These are phyloP conservation scores for Spencermartinsiella ligniputridi DNA, from an alignment of 1,139 yeast species.

Conservation along the genomic window DNA sequence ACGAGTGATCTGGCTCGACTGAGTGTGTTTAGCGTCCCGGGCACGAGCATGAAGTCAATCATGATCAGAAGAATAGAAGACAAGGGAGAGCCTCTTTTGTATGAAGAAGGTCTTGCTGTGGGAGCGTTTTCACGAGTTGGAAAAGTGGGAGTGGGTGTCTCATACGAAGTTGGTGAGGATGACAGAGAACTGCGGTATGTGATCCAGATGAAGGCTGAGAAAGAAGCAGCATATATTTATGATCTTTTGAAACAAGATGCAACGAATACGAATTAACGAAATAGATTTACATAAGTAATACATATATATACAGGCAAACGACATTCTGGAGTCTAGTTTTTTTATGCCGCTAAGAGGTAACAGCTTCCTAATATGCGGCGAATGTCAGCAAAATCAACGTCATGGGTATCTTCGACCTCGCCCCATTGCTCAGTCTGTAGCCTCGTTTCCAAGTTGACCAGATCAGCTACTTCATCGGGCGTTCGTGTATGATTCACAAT, in stretches of 20 bases:
- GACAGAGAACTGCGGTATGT: slow-evolving; percentile 24
- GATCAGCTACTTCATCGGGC: slow-evolving; percentile 68
- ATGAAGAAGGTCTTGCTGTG: slow-evolving; percentile 18
- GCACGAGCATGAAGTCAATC: slow-evolving; percentile 17
- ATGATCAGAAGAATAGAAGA: slow-evolving; percentile 13
- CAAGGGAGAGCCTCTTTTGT: slow-evolving; percentile 17
- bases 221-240: slow-evolving; percentile 26
- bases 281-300: no score
- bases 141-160: slow-evolving; percentile 23
- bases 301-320: slow-evolving; percentile 8
- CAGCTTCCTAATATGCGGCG: slow-evolving; percentile 79
- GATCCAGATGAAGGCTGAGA: slow-evolving; percentile 30
- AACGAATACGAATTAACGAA: slow-evolving; percentile 2
- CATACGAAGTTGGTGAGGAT: slow-evolving; percentile 18
- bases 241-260: slow-evolving; percentile 22
- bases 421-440: slow-evolving; percentile 93
- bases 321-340: background rate
- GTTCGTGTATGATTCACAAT: slow-evolving; percentile 35
- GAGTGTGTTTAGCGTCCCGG: slow-evolving; percentile 24
- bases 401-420: slow-evolving; percentile 97
- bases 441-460: slow-evolving; percentile 77
- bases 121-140: slow-evolving; percentile 24
- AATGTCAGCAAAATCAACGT: slow-evolving; percentile 87
- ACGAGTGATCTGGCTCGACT: slow-evolving; percentile 20
- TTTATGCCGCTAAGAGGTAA: slow-evolving; percentile 45